Conservation (phyloP, 345 rosid species). For the Eucalyptus cladocalyx region DNA sequence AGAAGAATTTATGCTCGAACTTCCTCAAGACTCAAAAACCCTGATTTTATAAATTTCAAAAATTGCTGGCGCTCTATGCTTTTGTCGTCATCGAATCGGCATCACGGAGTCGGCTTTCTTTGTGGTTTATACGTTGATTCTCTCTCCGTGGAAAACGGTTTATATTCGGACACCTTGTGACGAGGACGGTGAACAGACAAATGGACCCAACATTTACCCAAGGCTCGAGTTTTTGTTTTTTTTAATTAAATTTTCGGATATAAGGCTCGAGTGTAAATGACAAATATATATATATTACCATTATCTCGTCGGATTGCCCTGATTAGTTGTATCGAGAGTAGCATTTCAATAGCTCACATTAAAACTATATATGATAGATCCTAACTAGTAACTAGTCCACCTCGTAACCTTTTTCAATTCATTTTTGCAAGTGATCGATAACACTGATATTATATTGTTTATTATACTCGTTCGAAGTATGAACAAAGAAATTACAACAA, state of each 20-base stretch:
- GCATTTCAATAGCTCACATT: too few relatives aligned
- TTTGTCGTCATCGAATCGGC: background rate
- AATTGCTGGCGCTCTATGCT: background rate
- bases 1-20: background rate
- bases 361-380: too few relatives aligned
- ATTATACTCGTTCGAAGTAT: background rate
- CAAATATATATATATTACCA: too few relatives aligned
- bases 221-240: background rate
- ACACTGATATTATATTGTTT: background rate
- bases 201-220: background rate
- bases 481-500: background rate
- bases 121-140: background rate
- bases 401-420: too few relatives aligned
- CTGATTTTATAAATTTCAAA: background rate
- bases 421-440: too few relatives aligned
- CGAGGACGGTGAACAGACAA: background rate
- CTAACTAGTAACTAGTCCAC: too few relatives aligned
- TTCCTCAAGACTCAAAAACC: background rate
- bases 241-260: too few relatives aligned
- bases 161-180: background rate
- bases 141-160: background rate
- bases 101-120: background rate
- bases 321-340: too few relatives aligned
- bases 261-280: too few relatives aligned
- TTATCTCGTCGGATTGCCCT: background rate